These are phyloP conservation scores for Coccinonectria pachysandricola DNA, from an alignment of 2,329 filamentous ascomycete species.

Conservation along the genomic window DNA sequence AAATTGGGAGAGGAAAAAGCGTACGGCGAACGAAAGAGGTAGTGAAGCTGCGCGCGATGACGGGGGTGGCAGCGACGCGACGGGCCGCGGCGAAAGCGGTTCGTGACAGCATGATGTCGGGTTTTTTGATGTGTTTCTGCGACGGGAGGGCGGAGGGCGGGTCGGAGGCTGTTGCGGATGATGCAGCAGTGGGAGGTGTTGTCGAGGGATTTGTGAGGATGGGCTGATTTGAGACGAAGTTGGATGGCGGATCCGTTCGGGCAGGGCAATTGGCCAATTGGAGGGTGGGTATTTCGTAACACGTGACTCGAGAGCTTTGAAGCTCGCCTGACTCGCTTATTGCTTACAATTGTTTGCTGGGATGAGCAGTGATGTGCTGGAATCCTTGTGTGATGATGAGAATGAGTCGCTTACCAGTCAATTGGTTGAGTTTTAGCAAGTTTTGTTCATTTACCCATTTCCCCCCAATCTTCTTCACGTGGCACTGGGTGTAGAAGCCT, in stretches of 20 bases:
- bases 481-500: too few relatives aligned
- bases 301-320: conserved; percentile 20
- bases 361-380: too few relatives aligned
- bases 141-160: conserved; percentile 14
- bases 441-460: too few relatives aligned
- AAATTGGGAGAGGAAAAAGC: conserved; percentile 22
- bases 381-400: too few relatives aligned
- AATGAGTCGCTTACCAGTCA: too few relatives aligned
- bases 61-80: conserved; percentile 43
- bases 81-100: conserved; percentile 50
- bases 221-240: conserved; percentile 34
- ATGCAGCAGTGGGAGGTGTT: conserved; percentile 17
- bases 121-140: conserved; percentile 18
- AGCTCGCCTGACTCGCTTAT: conserved; percentile 11
- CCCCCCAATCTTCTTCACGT: too few relatives aligned
- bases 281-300: conserved; percentile 9
- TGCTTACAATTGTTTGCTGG: too few relatives aligned
- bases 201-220: conserved; percentile 39
- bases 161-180: conserved; percentile 12
- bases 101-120: conserved; percentile 59
- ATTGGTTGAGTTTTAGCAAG: too few relatives aligned
- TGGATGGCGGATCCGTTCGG: conserved; percentile 21
- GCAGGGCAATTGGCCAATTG: conserved; percentile 27
- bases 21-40: conserved; percentile 53
- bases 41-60: conserved; percentile 48